Conservation (phyloP, 768 basidiomycete species). For the Crucibulum laeve region DNA sequence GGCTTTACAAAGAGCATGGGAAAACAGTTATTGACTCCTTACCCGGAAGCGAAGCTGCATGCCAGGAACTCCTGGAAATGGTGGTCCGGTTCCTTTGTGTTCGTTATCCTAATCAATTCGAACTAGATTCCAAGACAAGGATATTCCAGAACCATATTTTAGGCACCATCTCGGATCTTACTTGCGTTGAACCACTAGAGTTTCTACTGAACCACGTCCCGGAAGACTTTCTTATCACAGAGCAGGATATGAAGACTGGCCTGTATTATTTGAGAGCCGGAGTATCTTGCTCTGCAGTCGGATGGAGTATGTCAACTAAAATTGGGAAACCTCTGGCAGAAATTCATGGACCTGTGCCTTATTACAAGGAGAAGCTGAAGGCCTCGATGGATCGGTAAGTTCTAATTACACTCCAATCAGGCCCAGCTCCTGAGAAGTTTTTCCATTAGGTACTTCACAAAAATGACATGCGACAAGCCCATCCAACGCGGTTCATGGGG, state of each 20-base stretch:
- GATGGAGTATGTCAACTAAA: constrained; percentile 44
- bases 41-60: constrained; percentile 45
- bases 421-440: no score
- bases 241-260: constrained; percentile 35
- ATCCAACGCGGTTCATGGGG: constrained; percentile 53
- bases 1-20: constrained; percentile 32
- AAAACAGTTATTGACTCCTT: constrained; percentile 37
- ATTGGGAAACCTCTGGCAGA: constrained; percentile 42
- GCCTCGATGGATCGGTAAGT: constrained; percentile 45
- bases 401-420: no score
- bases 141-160: constrained; percentile 42
- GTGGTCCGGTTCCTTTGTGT: constrained; percentile 51
- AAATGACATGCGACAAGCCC: constrained; percentile 40
- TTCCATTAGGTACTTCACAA: constrained; percentile 45
- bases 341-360: constrained; percentile 44
- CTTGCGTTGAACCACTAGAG: constrained; percentile 26
- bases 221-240: constrained; percentile 45
- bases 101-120: constrained; percentile 53
- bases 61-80: constrained; percentile 50
- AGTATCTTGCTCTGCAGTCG: constrained; percentile 41
- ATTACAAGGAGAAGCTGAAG: constrained; percentile 44
- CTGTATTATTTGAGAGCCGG: constrained; percentile 41
- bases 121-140: constrained; percentile 25
- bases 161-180: constrained; percentile 20
- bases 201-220: constrained; percentile 49